Conservation (phyloP, 805 yeast species). For the Limtongozyma cylindracea region DNA sequence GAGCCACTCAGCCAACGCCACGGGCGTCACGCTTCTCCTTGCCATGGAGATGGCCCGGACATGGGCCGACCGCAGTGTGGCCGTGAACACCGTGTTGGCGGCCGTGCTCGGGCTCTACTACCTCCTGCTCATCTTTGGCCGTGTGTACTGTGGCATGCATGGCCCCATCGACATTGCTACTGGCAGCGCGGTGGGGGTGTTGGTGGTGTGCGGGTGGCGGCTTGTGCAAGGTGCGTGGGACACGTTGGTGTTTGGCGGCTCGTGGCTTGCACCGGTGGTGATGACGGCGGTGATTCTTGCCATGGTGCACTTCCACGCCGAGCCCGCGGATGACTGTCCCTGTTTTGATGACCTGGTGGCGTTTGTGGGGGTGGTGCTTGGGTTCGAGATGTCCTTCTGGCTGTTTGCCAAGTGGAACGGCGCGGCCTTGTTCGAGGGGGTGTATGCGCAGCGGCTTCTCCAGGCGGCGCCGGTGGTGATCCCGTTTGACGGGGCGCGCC, state of each 20-base stretch:
- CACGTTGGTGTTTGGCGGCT: conserved; percentile 7
- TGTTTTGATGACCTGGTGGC: conserved; percentile 93
- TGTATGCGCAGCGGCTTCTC: conserved; percentile 3
- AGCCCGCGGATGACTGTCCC: conserved; percentile 85
- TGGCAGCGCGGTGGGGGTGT: conserved; percentile 41
- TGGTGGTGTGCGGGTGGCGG: conserved; percentile 21
- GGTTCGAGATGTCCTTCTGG: conserved; percentile 43
- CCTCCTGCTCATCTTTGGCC: conserved; percentile 43
- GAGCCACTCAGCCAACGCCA: conserved; percentile 86
- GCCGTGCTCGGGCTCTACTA: conserved; percentile 19
- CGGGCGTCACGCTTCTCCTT: conserved; percentile 41
- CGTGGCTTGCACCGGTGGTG: conserved; percentile 3
- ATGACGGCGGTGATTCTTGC: conserved; percentile 9
- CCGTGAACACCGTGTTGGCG: conserved; percentile 2
- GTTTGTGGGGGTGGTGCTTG: conserved; percentile 68
- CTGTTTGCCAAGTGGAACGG: no score
- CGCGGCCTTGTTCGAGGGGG: conserved; percentile 11
- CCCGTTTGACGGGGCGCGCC: conserved; percentile 12
- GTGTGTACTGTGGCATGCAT: conserved; percentile 95
- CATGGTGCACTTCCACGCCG: conserved; percentile 36
- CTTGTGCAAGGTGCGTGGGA: conserved; percentile 19
- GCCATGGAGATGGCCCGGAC: conserved; percentile 1
- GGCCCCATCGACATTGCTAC: conserved; percentile 54
- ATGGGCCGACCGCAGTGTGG: not conserved
- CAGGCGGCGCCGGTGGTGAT: conserved; percentile 12